Conservation (phyloP, 2,329 filamentous ascomycete genomes). For the Ophiognomonia clavigignenti-juglandacearum region DNA sequence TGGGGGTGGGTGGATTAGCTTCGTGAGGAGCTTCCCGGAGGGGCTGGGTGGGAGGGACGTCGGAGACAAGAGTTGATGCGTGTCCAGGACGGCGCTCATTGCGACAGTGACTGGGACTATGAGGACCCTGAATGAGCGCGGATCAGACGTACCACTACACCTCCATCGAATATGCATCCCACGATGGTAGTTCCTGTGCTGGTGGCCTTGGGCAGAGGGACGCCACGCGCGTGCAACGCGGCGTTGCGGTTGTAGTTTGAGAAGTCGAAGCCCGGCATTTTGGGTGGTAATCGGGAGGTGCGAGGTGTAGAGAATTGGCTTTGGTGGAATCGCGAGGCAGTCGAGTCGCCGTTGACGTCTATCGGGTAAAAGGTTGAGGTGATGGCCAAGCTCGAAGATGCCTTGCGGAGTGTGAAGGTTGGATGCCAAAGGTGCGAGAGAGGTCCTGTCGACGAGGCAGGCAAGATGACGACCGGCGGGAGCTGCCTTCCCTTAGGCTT, state of each 20-base stretch:
- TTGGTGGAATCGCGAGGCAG: background rate
- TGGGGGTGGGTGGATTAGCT: background rate
- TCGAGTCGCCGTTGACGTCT: background rate
- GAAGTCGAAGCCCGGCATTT: constrained; percentile 98
- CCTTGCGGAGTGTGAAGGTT: too few relatives aligned
- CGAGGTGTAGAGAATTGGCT: background rate
- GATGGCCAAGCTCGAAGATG: background rate
- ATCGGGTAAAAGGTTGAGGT: background rate
- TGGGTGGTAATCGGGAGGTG: constrained; percentile 29
- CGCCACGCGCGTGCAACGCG: constrained; percentile 87
- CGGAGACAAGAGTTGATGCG: too few relatives aligned
- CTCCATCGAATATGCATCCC: constrained; percentile 92
- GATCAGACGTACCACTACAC: constrained; percentile 71
- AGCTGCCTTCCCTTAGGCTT: too few relatives aligned
- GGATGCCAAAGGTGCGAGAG: too few relatives aligned
- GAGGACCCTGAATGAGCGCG: background rate
- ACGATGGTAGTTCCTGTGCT: constrained; percentile 99
- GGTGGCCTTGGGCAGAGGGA: constrained; percentile 93
- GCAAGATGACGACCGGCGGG: too few relatives aligned
- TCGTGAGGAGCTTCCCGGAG: too few relatives aligned
- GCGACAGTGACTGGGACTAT: background rate
- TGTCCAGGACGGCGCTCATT: too few relatives aligned
- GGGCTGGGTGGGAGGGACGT: background rate
- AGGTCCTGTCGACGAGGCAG: too few relatives aligned
- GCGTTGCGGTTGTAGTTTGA: constrained; percentile 99